Evolutionary conservation across 2,329 filamentous ascomycete genomes (phyloP).

Genomic region (Didymella lethalis): DNA sequence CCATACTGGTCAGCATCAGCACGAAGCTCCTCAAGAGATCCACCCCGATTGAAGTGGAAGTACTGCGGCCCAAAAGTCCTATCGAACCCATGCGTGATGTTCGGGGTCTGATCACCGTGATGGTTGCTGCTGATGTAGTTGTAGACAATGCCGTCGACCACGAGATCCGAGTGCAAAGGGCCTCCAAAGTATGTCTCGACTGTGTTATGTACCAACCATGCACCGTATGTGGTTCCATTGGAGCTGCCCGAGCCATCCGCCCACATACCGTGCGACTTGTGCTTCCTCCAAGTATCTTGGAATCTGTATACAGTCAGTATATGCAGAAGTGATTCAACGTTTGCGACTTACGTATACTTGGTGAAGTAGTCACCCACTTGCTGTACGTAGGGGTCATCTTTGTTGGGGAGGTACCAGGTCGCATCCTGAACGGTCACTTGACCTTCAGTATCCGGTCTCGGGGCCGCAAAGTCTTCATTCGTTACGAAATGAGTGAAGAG

Average conservation of each 20-base stretch:
- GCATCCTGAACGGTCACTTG: slow-evolving; percentile 66
- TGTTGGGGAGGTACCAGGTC: slow-evolving; percentile 65
- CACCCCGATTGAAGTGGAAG: slow-evolving; percentile 67
- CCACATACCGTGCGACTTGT: slow-evolving; percentile 64
- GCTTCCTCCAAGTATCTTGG: slow-evolving; percentile 64
- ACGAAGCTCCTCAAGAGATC: slow-evolving; percentile 55
- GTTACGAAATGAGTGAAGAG: slow-evolving; percentile 60
- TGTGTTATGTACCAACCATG: slow-evolving; percentile 71
- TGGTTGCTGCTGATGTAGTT: slow-evolving; percentile 68
- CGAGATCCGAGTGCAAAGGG: slow-evolving; percentile 67
- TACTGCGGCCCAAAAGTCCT: slow-evolving; percentile 66
- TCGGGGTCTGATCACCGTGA: slow-evolving; percentile 68
- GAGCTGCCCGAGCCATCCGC: slow-evolving; percentile 59
- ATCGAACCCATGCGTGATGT: slow-evolving; percentile 62
- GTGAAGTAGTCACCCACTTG: slow-evolving; percentile 68
- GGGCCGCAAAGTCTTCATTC: slow-evolving; percentile 63
- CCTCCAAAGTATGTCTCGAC: slow-evolving; percentile 69
- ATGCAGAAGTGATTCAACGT: neutral
- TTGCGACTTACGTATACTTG: slow-evolving; percentile 63
- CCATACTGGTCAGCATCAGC: slow-evolving; percentile 64
- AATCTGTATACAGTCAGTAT: slow-evolving; percentile 47
- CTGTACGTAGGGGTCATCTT: slow-evolving; percentile 61
- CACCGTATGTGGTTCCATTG: slow-evolving; percentile 63
- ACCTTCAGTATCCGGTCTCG: slow-evolving; percentile 57
- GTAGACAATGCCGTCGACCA: slow-evolving; percentile 70